Base-by-base conservation (phyloP, 345 rosid species). In the Citrus maxima region DNA sequence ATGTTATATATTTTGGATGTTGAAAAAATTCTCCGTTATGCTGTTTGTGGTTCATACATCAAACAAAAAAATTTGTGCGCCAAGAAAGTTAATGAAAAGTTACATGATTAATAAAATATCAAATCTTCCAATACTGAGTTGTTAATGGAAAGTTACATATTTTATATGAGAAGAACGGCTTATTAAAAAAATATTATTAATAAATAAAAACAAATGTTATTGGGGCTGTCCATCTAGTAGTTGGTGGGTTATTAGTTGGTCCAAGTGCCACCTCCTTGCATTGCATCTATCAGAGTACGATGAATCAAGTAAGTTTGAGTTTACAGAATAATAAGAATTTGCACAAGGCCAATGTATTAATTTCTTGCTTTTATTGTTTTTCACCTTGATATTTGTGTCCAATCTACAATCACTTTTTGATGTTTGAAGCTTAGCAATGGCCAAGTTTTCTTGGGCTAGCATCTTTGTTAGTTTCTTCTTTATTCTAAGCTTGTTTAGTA, bases 231-330 rank as follows among this genome's bases (percentile, higher is more conserved):
- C 37, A 35, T 35, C 1, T 35, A 1, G 1, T 35, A 5, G 6
- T 35, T 6, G 37, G 37, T 35, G 37, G 37, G 37, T 35, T 35
- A 5, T 35, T 35, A 35, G 37, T 35, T 35, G 7, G 91, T 78
- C 94, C 49, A 93, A 93, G 70, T 83, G 67, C 67, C 99, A 96
- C 85, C 93, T 96, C 82, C 92, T 94, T 80, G 98, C 98, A 12
- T 82, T 94, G 8, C 87, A 91, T 79, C 85, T 94, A 84, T 92
- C 99, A 54, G 95, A 94, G 86, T 93, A 92, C 82, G 82, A 90
- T 93, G 92, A 96, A 90, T 84, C 95, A 93, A 87, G 98, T 94
- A 87, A 81, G 91, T 84, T 72, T 13, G 24, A 77, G 5, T 42
- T 27, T 27, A 14, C 27, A 22, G 5, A 37, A 46, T 67, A 40